Evolutionary conservation across 2,329 filamentous ascomycete species (phyloP), one percentile per base, ranked within the genome.

Genomic region (Beauveria caledonica): DNA sequence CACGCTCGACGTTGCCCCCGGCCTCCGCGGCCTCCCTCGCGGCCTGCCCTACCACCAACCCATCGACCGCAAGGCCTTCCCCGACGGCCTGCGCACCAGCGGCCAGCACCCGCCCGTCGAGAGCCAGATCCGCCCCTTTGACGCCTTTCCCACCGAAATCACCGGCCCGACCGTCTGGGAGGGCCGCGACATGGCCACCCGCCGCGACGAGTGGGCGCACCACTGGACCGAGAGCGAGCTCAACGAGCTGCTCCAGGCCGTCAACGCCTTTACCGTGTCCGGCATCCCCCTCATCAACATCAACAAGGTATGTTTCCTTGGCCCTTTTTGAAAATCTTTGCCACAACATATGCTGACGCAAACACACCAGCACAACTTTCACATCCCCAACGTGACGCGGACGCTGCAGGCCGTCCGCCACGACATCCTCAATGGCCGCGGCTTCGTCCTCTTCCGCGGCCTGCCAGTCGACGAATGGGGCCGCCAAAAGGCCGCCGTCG

Each of bases 371-470:
- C 64, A 48, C 73, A 73, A 66, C 78, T 78, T 64, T 68, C 70
- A 3, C 72, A 78, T 2, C 72, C 74, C 21, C 65, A 62, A 13
- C 68, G n/a, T 59, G 76, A 15, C 60, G 68, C 62, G 65, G 63
- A 13, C 63, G 66, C 71, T 78, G 36, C 53, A 63, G 15, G 49
- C 62, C 17, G 66, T 77, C 3, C 73, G 76, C 23, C 63, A 70
- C 7, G 73, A 76, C 62, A 71, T 78, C 33, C 73, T 94, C 55
- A 84, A 94, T 70, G 90, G 90, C 64, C 92, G 92, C 68, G 91
- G 91, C 13, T 95, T 95, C 76, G 87, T 93, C 64, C 80, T 95
- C n/a, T 93, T 94, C 78, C 93, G 92, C 72, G 86, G 87, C 62
- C 86, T 95, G 69, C 90, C 90, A 1, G 88, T 92, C 1, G 68